A percentile compares a stretch with the other conserved stretches of the same genome.
These are phyloP conservation scores for Noccaea caerulescens DNA, from an alignment of 345 rosid species.

Conservation along the genomic window DNA sequence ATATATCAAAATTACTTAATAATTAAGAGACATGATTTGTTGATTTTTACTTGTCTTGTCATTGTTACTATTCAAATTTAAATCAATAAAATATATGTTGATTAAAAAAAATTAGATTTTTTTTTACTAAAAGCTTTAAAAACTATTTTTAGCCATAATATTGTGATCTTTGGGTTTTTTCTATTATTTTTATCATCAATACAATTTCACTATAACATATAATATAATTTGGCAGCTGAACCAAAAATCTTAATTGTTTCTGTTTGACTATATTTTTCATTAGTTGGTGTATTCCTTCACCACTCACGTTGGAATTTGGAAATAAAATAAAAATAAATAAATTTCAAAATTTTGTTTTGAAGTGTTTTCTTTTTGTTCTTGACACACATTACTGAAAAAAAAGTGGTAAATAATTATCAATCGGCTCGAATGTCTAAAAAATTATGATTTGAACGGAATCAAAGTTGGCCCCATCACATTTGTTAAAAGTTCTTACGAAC, in stretches of 20 bases:
- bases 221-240: no score
- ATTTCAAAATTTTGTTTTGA: background rate
- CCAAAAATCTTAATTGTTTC: background rate
- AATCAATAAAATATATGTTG: no score
- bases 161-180: no score
- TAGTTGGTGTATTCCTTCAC: background rate
- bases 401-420: background rate
- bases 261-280: background rate
- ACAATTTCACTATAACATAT: background rate
- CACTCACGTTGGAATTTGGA: background rate
- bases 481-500: background rate
- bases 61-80: no score
- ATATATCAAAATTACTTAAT: no score
- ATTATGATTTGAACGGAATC: slow-evolving; percentile 23
- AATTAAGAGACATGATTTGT: no score
- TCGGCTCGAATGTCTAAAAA: background rate
- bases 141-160: no score
- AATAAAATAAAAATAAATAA: background rate
- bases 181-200: background rate
- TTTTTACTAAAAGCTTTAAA: no score
- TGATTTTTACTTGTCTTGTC: no score
- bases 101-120: no score
- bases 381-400: background rate
- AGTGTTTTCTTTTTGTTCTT: background rate
- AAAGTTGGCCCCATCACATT: slow-evolving; percentile 14